Evolutionary conservation across 2,329 filamentous ascomycete genomes (phyloP), one percentile per base, ranked within the genome.

Genomic region (Geosmithia flava): DNA sequence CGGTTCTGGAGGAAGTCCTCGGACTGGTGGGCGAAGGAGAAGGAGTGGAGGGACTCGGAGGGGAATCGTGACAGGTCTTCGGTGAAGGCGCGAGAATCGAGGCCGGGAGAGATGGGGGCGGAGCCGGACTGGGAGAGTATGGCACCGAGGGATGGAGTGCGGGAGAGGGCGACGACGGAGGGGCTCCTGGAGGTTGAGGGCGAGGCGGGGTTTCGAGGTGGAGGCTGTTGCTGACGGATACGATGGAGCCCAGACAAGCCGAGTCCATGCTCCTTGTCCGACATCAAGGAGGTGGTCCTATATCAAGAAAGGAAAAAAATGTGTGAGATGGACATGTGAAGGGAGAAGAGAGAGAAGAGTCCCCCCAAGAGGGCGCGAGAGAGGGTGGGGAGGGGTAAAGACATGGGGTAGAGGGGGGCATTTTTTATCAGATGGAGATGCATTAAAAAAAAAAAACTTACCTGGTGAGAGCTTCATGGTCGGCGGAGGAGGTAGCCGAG

Each of bases 1-100:
- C 93, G 84, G 62, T 80, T 95, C 62, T 95, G 87, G 49, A 97
- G 75, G 53, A 88, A 81, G 53, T 97, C 91, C 59, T 95, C 90
- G 3, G 90, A 91, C 65, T 95, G 90, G 56, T 95, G 87, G 41
- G 93, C 88, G 64, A 98, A 98, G 13, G 91, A 97, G 68, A 98
- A 98, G 2, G 93, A 98, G 66, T 98, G 93, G 44, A 98, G 71
- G 6, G 93, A 98, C 62, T 98, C 93, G 56, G 87, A 88, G 1
- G 93, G 91, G 62, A 98, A 98, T 46, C 90, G 83, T 44, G 83
- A 83, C 44, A 98, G 77, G 61, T 98, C 93, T 69, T 97, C 93
- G 58, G 81, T 78, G 60, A 89, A 88, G 52, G 78, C 78, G 20
- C 88, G 87, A 20, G 88, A 89, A 19, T 74, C 71, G 20, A 83